Evolutionary conservation across 768 basidiomycete genomes (phyloP).

Genomic region (Pholiota conissans): DNA sequence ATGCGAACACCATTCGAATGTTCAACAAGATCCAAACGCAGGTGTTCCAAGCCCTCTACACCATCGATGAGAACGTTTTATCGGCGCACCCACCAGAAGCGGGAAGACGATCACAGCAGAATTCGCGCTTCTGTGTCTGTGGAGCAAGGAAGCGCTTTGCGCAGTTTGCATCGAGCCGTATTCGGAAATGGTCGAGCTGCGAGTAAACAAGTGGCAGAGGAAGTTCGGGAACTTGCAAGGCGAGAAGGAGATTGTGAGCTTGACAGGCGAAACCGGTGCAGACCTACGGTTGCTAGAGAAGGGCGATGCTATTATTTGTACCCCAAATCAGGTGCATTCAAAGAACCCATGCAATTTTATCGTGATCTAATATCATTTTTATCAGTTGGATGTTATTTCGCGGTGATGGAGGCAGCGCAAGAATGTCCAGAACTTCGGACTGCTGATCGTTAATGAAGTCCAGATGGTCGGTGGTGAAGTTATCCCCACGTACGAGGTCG

Average conservation of each 20-base stretch:
- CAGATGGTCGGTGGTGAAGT: conserved; percentile 96
- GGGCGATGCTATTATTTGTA: conserved; percentile 92
- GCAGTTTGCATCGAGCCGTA: conserved; percentile 97
- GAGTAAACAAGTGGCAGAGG: conserved; percentile 84
- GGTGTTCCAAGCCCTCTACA: conserved; percentile 97
- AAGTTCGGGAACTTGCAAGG: conserved; percentile 86
- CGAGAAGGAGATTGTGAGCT: conserved; percentile 89
- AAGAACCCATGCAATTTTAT: conserved; percentile 2
- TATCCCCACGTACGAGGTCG: conserved; percentile 94
- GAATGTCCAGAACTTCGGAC: conserved; percentile 90
- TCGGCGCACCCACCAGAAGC: conserved; percentile 95
- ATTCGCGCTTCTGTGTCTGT: conserved; percentile 91
- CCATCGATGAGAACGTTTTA: conserved; percentile 96
- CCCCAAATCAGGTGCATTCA: conserved; percentile 78
- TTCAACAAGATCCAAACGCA: conserved; percentile 99
- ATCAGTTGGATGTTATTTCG: conserved; percentile 92
- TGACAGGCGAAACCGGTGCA: conserved; percentile 93
- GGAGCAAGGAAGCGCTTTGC: conserved; percentile 79
- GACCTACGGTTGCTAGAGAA: conserved; percentile 89
- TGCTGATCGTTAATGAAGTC: conserved; percentile 93
- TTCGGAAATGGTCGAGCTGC: conserved; percentile 94
- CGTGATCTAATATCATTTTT: conserved; percentile 2
- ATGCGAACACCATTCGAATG: conserved; percentile 72
- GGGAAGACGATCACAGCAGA: conserved; percentile 99
- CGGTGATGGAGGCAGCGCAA: conserved; percentile 96